Evolutionary conservation across 192 early-diverging fungal species (phyloP).

Genomic region (Fimicolochytrium jonesii): DNA sequence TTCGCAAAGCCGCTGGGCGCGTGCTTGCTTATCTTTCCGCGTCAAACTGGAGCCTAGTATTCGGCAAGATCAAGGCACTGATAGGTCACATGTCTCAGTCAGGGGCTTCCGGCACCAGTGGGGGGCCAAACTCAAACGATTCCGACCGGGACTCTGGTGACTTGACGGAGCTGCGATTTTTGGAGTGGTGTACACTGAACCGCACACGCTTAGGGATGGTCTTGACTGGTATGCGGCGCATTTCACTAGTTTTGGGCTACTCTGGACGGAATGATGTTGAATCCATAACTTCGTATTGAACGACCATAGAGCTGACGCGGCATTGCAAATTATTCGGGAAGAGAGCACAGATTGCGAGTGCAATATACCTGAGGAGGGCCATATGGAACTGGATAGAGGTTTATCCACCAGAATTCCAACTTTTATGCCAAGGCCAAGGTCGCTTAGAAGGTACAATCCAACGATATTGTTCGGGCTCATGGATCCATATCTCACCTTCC

Average conservation of each 20-base stretch:
- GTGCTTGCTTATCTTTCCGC: slow-evolving; percentile 84
- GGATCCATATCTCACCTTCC: slow-evolving; percentile 5
- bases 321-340: slow-evolving; percentile 31
- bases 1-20: slow-evolving; percentile 77
- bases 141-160: slow-evolving; percentile 26
- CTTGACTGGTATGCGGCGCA: too few relatives aligned
- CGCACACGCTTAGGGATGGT: slow-evolving; percentile 56
- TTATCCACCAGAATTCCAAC: slow-evolving; percentile 78
- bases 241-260: too few relatives aligned
- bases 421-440: slow-evolving; percentile 56
- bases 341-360: slow-evolving; percentile 67
- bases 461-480: neutral
- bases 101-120: slow-evolving; percentile 32
- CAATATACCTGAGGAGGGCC: slow-evolving; percentile 68
- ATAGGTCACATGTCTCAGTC: slow-evolving; percentile 16
- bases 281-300: too few relatives aligned
- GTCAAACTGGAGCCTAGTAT: slow-evolving; percentile 82
- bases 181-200: slow-evolving; percentile 84
- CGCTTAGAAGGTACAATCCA: slow-evolving; percentile 39
- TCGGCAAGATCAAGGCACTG: slow-evolving; percentile 29
- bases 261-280: too few relatives aligned
- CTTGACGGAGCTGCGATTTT: slow-evolving; percentile 73
- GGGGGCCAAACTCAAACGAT: neutral
- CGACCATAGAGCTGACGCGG: slow-evolving; percentile 29
- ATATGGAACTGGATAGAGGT: slow-evolving; percentile 94